Base-by-base conservation (phyloP, 2,329 filamentous ascomycete genomes). In the Botrytis tulipae region DNA sequence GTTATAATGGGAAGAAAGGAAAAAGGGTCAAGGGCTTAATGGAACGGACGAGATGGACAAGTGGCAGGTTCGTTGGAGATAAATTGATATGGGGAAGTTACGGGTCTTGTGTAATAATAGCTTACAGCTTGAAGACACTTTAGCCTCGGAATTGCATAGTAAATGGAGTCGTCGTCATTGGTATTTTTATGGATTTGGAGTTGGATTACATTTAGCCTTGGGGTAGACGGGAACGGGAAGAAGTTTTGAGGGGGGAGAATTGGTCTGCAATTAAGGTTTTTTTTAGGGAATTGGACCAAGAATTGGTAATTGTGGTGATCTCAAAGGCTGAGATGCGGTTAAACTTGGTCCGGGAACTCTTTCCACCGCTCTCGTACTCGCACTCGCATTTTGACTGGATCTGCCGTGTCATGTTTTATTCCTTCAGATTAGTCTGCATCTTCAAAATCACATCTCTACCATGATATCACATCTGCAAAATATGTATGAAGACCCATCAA, bases 261-360 rank as follows among this genome's bases (percentile, higher is more conserved):
- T 40, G 48, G 54, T 67, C 42, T 57, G 42, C 42, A 46, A 63
- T 40, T 59, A 35, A 32, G 29, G 5, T 12, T 44, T n/a, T n/a
- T 20, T 37, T 12, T 35, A 29, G 51, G 14, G 6, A 29, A 14
- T 57, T 29, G 51, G n/a, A 57, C 14, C n/a, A 65, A 20, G 44
- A 54, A 66, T 59, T 71, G 42, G 59, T 66, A 71, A 71, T 67
- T 59, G 61, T 20, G n/a, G n/a, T 59, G 18, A 67, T 67, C 14
- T 44, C 22, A 62, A 35, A 40, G 54, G 54, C 40, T 46, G 54
- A 62, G 40, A 46, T 44, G 48, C 42, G 29, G 57, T 54, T 42
- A 29, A 51, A 48, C 35, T 62, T 63, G 18, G n/a, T 29, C 12
- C n/a, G 12, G 35, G n/a, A 32, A 57, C 60, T 44, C 29, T 42